These are phyloP conservation scores for Cercospora sp. DNA, from an alignment of 2,329 filamentous ascomycete species.

Conservation along the genomic window DNA sequence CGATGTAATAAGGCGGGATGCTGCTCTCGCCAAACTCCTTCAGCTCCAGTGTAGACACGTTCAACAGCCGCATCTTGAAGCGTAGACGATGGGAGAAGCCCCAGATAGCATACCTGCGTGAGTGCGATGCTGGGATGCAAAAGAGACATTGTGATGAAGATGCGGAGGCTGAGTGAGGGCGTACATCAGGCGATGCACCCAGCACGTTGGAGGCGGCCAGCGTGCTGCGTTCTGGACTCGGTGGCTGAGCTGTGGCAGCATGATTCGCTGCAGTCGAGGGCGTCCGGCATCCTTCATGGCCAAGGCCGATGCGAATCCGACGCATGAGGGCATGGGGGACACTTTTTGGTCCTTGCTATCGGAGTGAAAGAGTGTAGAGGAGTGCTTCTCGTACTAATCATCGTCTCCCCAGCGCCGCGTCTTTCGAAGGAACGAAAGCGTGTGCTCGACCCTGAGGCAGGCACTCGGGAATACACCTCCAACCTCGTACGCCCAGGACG, in stretches of 20 bases:
- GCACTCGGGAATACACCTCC: neutral
- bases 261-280: neutral
- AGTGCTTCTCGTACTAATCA: neutral
- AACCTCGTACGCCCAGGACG: too few relatives aligned
- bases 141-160: neutral
- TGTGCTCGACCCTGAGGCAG: neutral
- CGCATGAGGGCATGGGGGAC: neutral
- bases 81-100: neutral
- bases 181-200: neutral
- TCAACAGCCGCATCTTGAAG: constrained; percentile 27
- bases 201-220: neutral
- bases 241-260: neutral
- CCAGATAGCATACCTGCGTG: neutral
- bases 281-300: neutral
- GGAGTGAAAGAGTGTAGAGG: neutral
- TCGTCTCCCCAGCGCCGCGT: neutral
- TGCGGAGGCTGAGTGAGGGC: neutral
- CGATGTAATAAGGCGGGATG: constrained; percentile 7
- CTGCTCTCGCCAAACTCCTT: constrained; percentile 18
- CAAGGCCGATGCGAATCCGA: neutral
- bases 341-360: neutral
- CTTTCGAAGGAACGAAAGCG: neutral
- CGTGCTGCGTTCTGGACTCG: neutral
- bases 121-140: neutral
- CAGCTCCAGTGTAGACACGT: constrained; percentile 23